Evolutionary conservation across 805 yeast genomes (phyloP), one percentile per base, ranked within the genome.

Genomic region (Candida morakotiae): DNA sequence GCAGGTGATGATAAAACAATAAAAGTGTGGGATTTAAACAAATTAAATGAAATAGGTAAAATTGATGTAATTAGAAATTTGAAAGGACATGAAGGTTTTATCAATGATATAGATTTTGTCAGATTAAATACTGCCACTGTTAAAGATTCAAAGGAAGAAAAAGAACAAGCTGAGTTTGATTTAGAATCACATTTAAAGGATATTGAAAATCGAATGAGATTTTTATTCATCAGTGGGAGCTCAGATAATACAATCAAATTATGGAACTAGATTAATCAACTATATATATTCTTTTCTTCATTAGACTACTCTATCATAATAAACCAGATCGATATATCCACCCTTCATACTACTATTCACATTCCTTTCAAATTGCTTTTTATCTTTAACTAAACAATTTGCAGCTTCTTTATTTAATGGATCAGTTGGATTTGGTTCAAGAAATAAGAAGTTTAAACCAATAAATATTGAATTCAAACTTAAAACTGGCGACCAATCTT

Each of bases 401-500:
- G 95, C 96, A 2, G 95, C 95, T n/a, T 75, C 84, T 53, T 88
- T 87, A 58, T 93, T 93, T 49, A 91, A 71, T 3, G 98, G 98
- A 56, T 91, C 98, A 43, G 79, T 81, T 1, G 95, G 83, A 55
- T 87, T 91, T 6, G 97, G 96, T 48, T 91, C 97, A 37, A 87
- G 63, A 49, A 91, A 88, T 43, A 91, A 69, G 54, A 83, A 88
- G 51, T 88, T 76, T 37, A 91, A 69, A 0, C 98, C 98, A 27
- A 89, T 81, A 39, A 89, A 70, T 7, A 91, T 80, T 4, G 89
- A 72, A 54, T 84, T 87, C 52, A 91, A 64, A 41, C 83, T 85
- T 47, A 91, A 67, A 0, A 88, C 95, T 0, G 98, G 98, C 20
- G 88, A 80, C 98, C 98, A 91, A 57, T 91, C 98, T 56, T 89